A percentile compares a stretch with the other conserved stretches of the same genome.
These are phyloP conservation scores for Symbiodinium natans DNA, from an alignment of 73 alveolate species.

Conservation along the genomic window DNA sequence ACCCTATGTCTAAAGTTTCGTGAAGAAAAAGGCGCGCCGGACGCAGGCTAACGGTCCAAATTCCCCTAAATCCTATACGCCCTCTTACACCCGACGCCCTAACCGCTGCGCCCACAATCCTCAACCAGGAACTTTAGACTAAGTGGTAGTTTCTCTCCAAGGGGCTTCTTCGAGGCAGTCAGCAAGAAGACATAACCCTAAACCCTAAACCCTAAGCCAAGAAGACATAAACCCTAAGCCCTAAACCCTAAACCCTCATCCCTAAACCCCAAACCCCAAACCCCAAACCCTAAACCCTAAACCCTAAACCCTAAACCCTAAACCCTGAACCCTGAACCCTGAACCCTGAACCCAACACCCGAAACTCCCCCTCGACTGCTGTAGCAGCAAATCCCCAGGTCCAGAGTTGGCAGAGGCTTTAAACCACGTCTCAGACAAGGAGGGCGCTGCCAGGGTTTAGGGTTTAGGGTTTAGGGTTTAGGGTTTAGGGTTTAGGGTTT, in stretches of 20 bases:
- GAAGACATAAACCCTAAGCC: background rate
- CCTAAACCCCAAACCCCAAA: background rate
- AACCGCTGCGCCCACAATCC: too few species aligned
- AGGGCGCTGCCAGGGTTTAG: background rate
- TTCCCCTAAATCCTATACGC: too few species aligned
- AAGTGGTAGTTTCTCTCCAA: too few species aligned
- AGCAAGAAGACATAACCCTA: background rate
- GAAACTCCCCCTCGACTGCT: too few species aligned
- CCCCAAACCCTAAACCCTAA: background rate
- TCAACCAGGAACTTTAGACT: too few species aligned
- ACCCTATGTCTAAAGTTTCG: too few species aligned
- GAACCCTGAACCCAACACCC: background rate
- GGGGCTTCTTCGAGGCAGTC: too few species aligned
- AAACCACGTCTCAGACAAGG: constrained; percentile 48
- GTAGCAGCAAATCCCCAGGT: background rate
- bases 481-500: constrained; percentile 1
- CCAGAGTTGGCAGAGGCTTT: constrained; percentile 81
- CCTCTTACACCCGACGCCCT: too few species aligned
- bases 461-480: background rate
- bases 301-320: background rate
- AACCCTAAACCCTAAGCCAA: background rate
- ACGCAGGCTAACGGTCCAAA: too few species aligned
- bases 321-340: background rate
- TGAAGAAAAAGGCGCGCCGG: too few species aligned
- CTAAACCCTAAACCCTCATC: background rate